Evolutionary conservation across 108 stramenopile genomes (phyloP).

Genomic region (Cylindrotheca fusiformis): DNA sequence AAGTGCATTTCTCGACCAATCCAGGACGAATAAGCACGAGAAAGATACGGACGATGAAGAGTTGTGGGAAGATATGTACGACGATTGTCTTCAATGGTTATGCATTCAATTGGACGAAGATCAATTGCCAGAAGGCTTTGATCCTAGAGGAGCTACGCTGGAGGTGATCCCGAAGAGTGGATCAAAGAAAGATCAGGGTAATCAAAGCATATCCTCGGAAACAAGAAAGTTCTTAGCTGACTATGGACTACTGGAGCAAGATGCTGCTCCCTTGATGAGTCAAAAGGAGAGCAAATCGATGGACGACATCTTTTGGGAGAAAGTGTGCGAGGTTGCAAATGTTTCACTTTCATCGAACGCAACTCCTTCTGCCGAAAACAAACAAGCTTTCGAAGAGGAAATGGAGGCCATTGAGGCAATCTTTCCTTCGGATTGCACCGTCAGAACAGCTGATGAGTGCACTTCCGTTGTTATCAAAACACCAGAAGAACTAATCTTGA

Average conservation of each 20-base stretch:
- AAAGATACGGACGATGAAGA: conserved; percentile 30
- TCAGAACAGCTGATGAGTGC: background rate
- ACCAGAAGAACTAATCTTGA: conserved; percentile 20
- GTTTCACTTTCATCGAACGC: conserved; percentile 14
- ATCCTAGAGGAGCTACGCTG: conserved; percentile 71
- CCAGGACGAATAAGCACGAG: background rate
- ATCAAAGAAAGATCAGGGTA: conserved; percentile 1
- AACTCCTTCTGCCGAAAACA: conserved; percentile 44
- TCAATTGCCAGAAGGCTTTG: conserved; percentile 82
- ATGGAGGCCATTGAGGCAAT: conserved; percentile 75
- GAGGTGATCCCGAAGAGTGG: conserved; percentile 48
- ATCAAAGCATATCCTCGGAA: conserved; percentile 4
- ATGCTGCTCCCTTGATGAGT: conserved; percentile 32
- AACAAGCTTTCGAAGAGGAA: conserved; percentile 45
- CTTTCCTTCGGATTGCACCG: conserved; percentile 42
- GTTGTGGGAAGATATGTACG: conserved; percentile 61
- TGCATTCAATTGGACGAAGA: conserved; percentile 77
- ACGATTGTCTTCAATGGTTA: conserved; percentile 80
- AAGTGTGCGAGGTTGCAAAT: conserved; percentile 23
- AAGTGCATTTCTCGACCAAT: conserved; percentile 33
- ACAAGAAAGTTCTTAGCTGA: conserved; percentile 26
- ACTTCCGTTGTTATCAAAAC: conserved; percentile 14
- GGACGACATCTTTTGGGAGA: conserved; percentile 42
- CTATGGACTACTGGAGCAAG: conserved; percentile 46
- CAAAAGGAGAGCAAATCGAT: conserved; percentile 4